Evolutionary conservation across 495 filamentous ascomycete species (phyloP), one percentile per base, ranked within the genome.

Genomic region (Aspergillus biplanus): DNA sequence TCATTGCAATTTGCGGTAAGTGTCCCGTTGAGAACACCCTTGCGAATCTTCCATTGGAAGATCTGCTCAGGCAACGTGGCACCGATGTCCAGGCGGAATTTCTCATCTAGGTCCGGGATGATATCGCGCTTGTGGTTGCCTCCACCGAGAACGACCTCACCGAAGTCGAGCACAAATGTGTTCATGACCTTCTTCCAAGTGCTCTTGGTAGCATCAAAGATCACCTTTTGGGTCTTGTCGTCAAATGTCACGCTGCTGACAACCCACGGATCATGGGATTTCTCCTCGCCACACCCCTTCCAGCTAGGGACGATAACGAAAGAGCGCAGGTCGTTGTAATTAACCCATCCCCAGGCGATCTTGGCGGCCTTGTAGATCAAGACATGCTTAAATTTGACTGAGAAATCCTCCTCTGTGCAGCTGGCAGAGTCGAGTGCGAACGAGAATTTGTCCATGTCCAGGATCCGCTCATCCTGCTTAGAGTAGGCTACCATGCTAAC

Each of bases 131-230:
- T 61, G 34, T 37, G 7, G 18, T 33, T 61, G 18, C 27, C 4
- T 27, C 33, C 33, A 9, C 49, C 58, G n/a, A 61, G 34, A 16
- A 54, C 49, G 12, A 54, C 58, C 49, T 61, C 58, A 8, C 58
- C 58, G 32, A 61, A 61, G 58, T 61, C 58, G 2, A 61, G 35
- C 1, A 44, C 21, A 16, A 61, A 50, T 7, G 58, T 61, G 35
- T 61, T 61, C 58, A 61, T 61, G 7, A 61, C 58, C 12, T 61
- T 42, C 34, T 61, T 61, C 58, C 58, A 61, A 16, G 55, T 46
- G 21, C 55, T 57, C 37, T n/a, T 6, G 4, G 55, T 46, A 3
- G 37, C 39, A n/a, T 21, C 49, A 15, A 53, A 50, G 37, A 53
- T 37, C 5, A 50, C 49, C 49, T 54, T 61, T 6, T 44, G 44